Conservation (phyloP, 2,329 filamentous ascomycete genomes). For the Trichoderma hamatum region DNA sequence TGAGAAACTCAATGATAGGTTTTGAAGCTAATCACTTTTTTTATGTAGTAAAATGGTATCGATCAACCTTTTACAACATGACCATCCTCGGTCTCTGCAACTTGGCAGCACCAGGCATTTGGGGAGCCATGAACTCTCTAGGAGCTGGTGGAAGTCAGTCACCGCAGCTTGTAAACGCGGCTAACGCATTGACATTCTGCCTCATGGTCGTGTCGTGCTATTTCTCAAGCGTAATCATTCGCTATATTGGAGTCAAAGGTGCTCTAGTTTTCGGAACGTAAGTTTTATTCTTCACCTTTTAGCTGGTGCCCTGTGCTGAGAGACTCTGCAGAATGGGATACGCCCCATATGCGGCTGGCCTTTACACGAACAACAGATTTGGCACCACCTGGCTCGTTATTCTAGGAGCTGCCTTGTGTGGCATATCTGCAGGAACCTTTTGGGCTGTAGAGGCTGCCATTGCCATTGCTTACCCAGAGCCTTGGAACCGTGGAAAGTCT, state of each 20-base stretch:
- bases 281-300: slow-evolving; percentile 29
- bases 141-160: slow-evolving; percentile 68
- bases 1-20: not conserved
- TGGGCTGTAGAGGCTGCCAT: slow-evolving; percentile 78
- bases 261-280: slow-evolving; percentile 71
- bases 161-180: slow-evolving; percentile 69
- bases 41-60: slow-evolving; percentile 64
- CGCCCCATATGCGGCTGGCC: slow-evolving; percentile 69
- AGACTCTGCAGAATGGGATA: slow-evolving; percentile 58
- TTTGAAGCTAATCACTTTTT: not conserved
- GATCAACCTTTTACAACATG: slow-evolving; percentile 73
- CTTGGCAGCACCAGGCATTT: slow-evolving; percentile 71
- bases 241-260: slow-evolving; percentile 70
- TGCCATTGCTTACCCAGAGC: slow-evolving; percentile 71
- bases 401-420: slow-evolving; percentile 69
- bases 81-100: slow-evolving; percentile 72
- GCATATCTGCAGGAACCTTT: slow-evolving; percentile 71
- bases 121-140: slow-evolving; percentile 73
- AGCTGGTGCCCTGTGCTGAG: slow-evolving; percentile 19
- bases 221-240: slow-evolving; percentile 65
- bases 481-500: slow-evolving; percentile 65
- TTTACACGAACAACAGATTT: slow-evolving; percentile 74
- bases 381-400: slow-evolving; percentile 70
- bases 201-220: slow-evolving; percentile 74
- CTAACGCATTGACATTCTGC: slow-evolving; percentile 72